These are phyloP conservation scores for Macaranga tanarius DNA, from an alignment of 441 rosid species.

Conservation along the genomic window DNA sequence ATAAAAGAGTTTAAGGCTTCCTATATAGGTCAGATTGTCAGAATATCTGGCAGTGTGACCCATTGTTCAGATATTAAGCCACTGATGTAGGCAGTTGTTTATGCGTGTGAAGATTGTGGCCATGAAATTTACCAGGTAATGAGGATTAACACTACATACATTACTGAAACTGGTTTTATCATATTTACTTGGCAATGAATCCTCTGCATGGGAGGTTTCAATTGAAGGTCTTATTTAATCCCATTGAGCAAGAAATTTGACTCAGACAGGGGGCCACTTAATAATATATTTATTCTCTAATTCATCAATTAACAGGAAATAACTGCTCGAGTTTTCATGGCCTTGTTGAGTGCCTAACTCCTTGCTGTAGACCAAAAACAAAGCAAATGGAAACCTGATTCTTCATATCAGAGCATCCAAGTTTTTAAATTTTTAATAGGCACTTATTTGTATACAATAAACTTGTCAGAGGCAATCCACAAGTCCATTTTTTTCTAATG, in stretches of 20 bases:
- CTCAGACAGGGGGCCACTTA: too few species aligned
- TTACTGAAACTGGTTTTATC: conserved; percentile 3
- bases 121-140: conserved; percentile 95
- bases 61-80: conserved; percentile 99
- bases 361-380: conserved; percentile 65
- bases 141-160: background rate
- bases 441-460: conserved; percentile 25
- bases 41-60: conserved; percentile 88
- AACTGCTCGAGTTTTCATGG: conserved; percentile 94
- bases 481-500: conserved; percentile 16
- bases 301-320: conserved; percentile 62
- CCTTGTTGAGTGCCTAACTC: conserved; percentile 83
- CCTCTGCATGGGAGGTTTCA: background rate
- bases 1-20: conserved; percentile 98
- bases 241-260: background rate
- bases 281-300: conserved; percentile 17
- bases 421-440: conserved; percentile 98
- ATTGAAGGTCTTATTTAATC: background rate
- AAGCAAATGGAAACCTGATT: conserved; percentile 72
- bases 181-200: background rate
- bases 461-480: conserved; percentile 7
- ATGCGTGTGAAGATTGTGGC: conserved; percentile 97
- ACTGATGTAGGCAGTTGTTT: conserved; percentile 93
- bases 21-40: conserved; percentile 87
- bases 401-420: conserved; percentile 99